Conservation (phyloP, 345 rosid genomes). For the Theobroma cacao region DNA sequence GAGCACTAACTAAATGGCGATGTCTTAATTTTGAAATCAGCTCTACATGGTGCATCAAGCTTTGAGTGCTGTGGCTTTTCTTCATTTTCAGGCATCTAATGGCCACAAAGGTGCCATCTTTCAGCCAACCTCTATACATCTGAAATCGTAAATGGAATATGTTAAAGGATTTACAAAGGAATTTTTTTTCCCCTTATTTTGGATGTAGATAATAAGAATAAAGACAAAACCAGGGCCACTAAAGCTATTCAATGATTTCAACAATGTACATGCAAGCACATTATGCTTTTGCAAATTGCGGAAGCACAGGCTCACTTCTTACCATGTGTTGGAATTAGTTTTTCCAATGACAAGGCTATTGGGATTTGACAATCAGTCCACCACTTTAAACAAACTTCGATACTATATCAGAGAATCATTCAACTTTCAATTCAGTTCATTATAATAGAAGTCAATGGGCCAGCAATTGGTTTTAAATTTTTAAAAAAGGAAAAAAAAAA, state of each 20-base stretch:
- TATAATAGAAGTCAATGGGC: not conserved
- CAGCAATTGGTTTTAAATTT: not conserved
- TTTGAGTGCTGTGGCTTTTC: slow-evolving; percentile 65
- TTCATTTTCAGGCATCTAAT: slow-evolving; percentile 86
- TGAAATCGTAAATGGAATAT: slow-evolving; percentile 30
- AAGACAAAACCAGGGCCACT: not conserved
- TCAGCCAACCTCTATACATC: slow-evolving; percentile 86
- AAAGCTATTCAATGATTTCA: not conserved
- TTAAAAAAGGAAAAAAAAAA: not conserved
- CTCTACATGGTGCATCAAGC: slow-evolving; percentile 82
- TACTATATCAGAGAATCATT: not conserved
- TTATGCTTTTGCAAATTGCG: not conserved
- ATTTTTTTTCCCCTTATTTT: not conserved
- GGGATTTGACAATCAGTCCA: not conserved
- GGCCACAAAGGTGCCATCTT: slow-evolving; percentile 73
- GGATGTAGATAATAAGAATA: not conserved
- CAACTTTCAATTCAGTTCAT: not conserved
- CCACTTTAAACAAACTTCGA: not conserved
- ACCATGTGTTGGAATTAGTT: not conserved
- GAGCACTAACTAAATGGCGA: slow-evolving; percentile 80
- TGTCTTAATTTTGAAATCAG: slow-evolving; percentile 83
- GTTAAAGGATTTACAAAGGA: not conserved
- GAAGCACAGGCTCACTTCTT: not conserved
- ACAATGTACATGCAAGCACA: not conserved
- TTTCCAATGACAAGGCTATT: not conserved